Evolutionary conservation across 129 eudicot species (phyloP), one percentile per base, ranked within the genome.

Genomic region (Centella asiatica): DNA sequence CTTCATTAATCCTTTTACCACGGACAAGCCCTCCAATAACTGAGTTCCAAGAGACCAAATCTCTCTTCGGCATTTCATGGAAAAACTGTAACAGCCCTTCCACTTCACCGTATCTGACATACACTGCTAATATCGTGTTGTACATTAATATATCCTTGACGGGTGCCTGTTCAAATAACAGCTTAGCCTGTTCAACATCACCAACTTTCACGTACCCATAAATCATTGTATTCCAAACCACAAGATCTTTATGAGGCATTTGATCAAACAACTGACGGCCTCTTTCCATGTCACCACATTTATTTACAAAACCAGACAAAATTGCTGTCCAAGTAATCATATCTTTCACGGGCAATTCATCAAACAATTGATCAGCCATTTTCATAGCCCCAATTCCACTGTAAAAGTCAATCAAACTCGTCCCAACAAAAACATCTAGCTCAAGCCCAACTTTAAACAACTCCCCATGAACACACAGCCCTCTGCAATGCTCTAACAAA

Each of bases 261-360:
- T 23, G 33, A 26, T 57, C 70, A 64, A 75, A 75, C 67, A 75
- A 60, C 28, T 69, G 55, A 9, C 71, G 71, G 25, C 72, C 80
- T 56, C 33, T 70, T 12, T 51, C 68, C 56, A 70, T 27, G 32
- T 70, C 68, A 27, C 68, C 53, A 39, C 37, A 60, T 44, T 61
- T 48, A 15, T 27, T 49, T n/a, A 61, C 74, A 25, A 48, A 60
- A 19, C 66, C 61, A 20, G 37, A 50, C 54, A 70, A 61, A 25
- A 70, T 70, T 11, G 47, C 39, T 0, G 67, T 60, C 68, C 74
- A 70, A 13, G 36, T 62, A 2, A 70, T 51, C 68, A 19, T 39
- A 51, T 70, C 74, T 51, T 70, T 70, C 12, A 48, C 68, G 14
- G 58, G 61, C 68, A 70, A 60, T 44, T 49, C 74, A 12, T 61